phyloP scores from a whole-genome alignment of 768 basidiomycete genomes.

The Podaxis rugospora region DNA sequence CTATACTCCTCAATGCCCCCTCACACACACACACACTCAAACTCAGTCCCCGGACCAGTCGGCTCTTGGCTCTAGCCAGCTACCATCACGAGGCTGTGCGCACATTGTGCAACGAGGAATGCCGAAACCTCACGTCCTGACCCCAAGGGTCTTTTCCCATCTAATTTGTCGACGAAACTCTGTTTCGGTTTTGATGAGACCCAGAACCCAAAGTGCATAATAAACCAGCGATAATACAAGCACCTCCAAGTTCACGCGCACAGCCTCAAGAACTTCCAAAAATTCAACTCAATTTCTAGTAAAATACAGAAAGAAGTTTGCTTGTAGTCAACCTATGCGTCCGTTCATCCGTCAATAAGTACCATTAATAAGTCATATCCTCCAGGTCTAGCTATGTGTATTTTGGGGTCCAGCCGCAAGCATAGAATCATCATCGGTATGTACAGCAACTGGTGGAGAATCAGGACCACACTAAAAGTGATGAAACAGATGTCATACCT shows the following conservation, averaged over 20 bases:
- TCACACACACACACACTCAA: not conserved
- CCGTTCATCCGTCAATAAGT: constrained; percentile 5
- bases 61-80: not conserved
- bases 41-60: not conserved
- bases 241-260: not conserved
- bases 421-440: constrained; percentile 53
- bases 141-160: not conserved
- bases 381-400: constrained; percentile 5
- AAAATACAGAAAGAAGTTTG: not conserved
- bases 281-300: not conserved
- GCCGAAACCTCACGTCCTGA: not conserved
- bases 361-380: constrained; percentile 10
- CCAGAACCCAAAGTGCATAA: not conserved
- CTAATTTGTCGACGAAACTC: not conserved
- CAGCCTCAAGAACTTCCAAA: not conserved
- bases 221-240: not conserved
- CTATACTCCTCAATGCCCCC: not conserved
- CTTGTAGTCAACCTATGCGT: not conserved
- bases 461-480: not conserved
- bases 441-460: constrained; percentile 62
- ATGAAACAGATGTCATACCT: constrained; percentile 37
- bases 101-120: not conserved
- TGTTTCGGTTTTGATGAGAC: not conserved
- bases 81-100: not conserved
- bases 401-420: constrained; percentile 9